These are phyloP conservation scores for Pseudocohnilembus persalinus DNA, from an alignment of 169 alveolate species.

Conservation along the genomic window DNA sequence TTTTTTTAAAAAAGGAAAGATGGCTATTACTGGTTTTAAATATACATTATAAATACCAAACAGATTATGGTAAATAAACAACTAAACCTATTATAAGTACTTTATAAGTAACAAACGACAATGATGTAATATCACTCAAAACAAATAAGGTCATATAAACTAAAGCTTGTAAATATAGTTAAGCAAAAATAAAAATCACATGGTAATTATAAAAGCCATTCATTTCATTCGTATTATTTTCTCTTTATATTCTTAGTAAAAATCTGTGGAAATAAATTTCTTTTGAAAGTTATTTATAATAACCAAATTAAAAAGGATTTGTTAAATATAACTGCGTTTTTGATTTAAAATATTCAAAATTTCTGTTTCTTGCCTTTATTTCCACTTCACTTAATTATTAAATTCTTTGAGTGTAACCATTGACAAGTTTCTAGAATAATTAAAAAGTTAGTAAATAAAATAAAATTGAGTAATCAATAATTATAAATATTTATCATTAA, in stretches of 20 bases:
- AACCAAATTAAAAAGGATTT: not conserved
- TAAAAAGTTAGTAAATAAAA: too few species aligned
- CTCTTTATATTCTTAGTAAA: not conserved
- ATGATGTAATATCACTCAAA: too few species aligned
- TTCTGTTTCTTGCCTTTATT: too few species aligned
- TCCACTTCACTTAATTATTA: not conserved
- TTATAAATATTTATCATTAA: too few species aligned
- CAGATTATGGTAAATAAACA: not conserved
- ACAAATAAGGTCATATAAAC: too few species aligned
- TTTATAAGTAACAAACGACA: too few species aligned
- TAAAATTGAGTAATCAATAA: too few species aligned
- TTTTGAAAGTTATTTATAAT: not conserved
- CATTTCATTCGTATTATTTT: too few species aligned
- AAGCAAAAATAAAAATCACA: too few species aligned
- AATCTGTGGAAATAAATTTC: not conserved
- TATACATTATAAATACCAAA: too few species aligned
- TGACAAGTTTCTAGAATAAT: not conserved
- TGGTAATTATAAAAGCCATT: not conserved
- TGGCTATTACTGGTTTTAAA: too few species aligned
- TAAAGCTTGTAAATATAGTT: too few species aligned
- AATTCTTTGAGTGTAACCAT: not conserved
- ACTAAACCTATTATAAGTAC: not conserved
- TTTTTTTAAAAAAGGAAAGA: not conserved
- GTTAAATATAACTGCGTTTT: not conserved
- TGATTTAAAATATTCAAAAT: not conserved